Evolutionary conservation across 2,329 filamentous ascomycete genomes (phyloP).

Genomic region (Neonectria punicea): DNA sequence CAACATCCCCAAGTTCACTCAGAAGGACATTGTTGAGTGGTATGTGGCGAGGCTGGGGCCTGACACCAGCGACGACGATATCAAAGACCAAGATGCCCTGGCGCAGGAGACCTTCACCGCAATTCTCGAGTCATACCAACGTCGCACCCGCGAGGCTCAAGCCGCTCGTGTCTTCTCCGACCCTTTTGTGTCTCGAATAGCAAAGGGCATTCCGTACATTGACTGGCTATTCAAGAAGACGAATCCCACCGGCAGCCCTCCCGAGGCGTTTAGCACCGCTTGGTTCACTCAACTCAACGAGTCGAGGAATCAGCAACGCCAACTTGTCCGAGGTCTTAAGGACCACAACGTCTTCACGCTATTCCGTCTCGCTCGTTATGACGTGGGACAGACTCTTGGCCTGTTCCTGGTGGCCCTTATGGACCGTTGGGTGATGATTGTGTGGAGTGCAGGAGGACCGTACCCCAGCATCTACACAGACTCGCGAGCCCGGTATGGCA

Average conservation of each 20-base stretch:
- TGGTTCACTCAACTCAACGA: conserved; percentile 33
- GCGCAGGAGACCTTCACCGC: conserved; percentile 19
- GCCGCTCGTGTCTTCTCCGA: conserved; percentile 5
- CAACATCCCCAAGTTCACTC: conserved; percentile 24
- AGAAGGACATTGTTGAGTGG: conserved; percentile 31
- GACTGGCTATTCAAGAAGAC: conserved; percentile 33
- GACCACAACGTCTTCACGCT: conserved; percentile 30
- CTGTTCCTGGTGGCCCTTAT: conserved; percentile 31
- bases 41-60: conserved; percentile 14
- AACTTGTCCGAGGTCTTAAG: conserved; percentile 27
- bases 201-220: conserved; percentile 29
- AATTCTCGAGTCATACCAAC: conserved; percentile 17
- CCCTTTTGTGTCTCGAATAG: conserved; percentile 20
- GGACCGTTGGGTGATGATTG: conserved; percentile 37
- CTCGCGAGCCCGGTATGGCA: conserved; percentile 25
- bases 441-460: conserved; percentile 28
- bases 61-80: conserved; percentile 4
- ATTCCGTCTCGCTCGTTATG: conserved; percentile 28
- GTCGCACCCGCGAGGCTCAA: conserved; percentile 22
- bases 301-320: conserved; percentile 23
- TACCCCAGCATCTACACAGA: conserved; percentile 34
- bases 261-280: conserved; percentile 26
- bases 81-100: conserved; percentile 9
- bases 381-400: conserved; percentile 33
- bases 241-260: conserved; percentile 1